A percentile compares a stretch with the other conserved stretches of the same genome.
Evolutionary conservation across 2,329 filamentous ascomycete genomes (phyloP).

Genomic region (Sporothrix variecibatus): DNA sequence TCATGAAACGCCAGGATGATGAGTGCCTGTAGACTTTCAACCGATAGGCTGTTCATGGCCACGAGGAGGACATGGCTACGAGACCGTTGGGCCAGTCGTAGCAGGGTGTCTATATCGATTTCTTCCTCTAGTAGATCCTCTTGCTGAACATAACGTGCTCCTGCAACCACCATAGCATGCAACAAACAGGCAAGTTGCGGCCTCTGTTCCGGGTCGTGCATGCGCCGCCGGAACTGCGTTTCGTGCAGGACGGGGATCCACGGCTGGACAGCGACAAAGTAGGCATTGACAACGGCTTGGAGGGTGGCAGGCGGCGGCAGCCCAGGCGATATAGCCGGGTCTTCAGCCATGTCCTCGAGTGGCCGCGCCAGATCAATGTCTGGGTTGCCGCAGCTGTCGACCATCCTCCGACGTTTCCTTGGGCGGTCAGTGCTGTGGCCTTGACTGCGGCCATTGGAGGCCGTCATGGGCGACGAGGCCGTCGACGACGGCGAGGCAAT

Average conservation of each 20-base stretch:
- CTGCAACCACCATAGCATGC: conserved; percentile 39
- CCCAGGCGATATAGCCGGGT: not conserved
- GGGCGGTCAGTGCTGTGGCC: not conserved
- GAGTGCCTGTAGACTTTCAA: conserved; percentile 40
- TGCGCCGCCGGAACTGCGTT: conserved; percentile 35
- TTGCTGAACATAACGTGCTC: conserved; percentile 32
- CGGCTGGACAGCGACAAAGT: conserved; percentile 40
- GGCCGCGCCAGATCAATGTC: conserved; percentile 22
- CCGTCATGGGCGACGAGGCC: not conserved
- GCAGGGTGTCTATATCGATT: conserved; percentile 31
- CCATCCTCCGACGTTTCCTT: conserved; percentile 25
- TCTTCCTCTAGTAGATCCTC: not conserved
- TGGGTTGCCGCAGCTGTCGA: conserved; percentile 28
- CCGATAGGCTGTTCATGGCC: conserved; percentile 38
- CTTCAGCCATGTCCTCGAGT: conserved; percentile 16
- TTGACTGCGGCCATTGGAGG: not conserved
- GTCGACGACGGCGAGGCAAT: not conserved
- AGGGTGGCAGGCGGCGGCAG: conserved; percentile 29
- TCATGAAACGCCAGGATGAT: conserved; percentile 41
- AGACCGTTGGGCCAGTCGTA: conserved; percentile 13
- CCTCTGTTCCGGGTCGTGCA: conserved; percentile 35
- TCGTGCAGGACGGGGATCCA: conserved; percentile 44
- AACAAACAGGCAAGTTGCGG: conserved; percentile 37
- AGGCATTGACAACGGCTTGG: conserved; percentile 35
- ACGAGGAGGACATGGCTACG: conserved; percentile 36